Evolutionary conservation across 2,329 filamentous ascomycete genomes (phyloP).

Genomic region (Aurifilum marmelostoma): DNA sequence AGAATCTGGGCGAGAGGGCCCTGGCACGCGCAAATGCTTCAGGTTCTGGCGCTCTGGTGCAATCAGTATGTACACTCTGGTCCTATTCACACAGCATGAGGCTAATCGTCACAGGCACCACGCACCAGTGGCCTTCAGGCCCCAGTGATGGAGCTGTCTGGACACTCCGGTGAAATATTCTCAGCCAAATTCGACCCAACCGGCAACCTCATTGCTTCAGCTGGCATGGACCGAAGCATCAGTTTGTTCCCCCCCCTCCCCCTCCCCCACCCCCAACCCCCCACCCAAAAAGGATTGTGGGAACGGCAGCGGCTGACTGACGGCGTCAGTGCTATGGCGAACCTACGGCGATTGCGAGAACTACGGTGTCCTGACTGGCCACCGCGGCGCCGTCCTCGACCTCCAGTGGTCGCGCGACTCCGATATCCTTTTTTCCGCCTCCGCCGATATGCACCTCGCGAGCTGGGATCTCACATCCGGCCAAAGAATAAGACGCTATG

Average conservation of each 20-base stretch:
- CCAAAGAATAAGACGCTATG: conserved; percentile 86
- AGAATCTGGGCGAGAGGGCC: conserved; percentile 65
- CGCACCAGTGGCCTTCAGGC: conserved; percentile 84
- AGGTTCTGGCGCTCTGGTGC: conserved; percentile 50
- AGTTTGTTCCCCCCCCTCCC: too few relatives aligned
- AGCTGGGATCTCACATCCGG: conserved; percentile 95
- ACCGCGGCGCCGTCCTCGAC: conserved; percentile 89
- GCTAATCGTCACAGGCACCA: conserved; percentile 59
- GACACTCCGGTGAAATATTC: conserved; percentile 85
- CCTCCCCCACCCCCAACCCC: too few relatives aligned
- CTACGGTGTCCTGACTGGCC: conserved; percentile 84
- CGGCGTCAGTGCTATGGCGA: conserved; percentile 78
- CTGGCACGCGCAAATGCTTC: conserved; percentile 56
- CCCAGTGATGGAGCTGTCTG: conserved; percentile 91
- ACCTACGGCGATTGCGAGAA: conserved; percentile 94
- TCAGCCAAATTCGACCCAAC: conserved; percentile 86
- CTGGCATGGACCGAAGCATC: conserved; percentile 92
- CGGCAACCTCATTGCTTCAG: conserved; percentile 87
- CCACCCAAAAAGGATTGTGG: too few relatives aligned
- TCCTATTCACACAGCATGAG: conserved; percentile 26
- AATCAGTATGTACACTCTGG: conserved; percentile 48
- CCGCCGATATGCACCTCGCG: conserved; percentile 88
- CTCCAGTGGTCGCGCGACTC: conserved; percentile 97
- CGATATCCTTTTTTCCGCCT: conserved; percentile 85
- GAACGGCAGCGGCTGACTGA: conserved; percentile 4